Evolutionary conservation across 202 grass and related monocot species (phyloP).

Genomic region (Dendrocalamus latiflorus): DNA sequence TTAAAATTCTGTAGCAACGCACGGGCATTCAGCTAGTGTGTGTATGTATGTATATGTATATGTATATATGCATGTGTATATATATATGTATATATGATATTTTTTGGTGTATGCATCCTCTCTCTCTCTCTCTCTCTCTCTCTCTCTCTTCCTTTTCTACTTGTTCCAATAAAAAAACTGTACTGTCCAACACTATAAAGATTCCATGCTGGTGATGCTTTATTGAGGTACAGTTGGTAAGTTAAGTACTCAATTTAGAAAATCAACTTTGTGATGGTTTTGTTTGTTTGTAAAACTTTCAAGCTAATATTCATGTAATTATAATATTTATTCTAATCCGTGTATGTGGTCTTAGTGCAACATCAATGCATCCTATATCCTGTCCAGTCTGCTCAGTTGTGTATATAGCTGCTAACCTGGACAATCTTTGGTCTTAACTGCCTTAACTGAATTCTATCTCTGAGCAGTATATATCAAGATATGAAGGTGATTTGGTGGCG

Average conservation of each 20-base stretch:
- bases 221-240: background rate
- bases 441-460: constrained; percentile 22
- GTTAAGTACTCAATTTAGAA: constrained; percentile 1
- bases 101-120: background rate
- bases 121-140: no score
- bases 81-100: no score
- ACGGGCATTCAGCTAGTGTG: no score
- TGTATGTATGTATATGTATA: no score
- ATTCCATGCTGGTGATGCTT: background rate
- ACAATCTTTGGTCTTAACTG: constrained; percentile 6
- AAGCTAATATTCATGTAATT: background rate
- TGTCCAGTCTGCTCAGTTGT: background rate
- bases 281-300: background rate
- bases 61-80: no score
- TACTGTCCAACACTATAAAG: background rate
- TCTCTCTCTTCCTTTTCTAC: background rate
- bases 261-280: background rate
- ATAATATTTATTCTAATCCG: background rate
- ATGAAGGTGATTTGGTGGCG: constrained; percentile 96
- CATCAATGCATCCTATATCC: background rate
- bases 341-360: background rate
- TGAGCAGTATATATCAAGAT: constrained; percentile 68
- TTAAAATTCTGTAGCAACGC: no score
- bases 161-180: background rate
- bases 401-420: background rate